phyloP scores from a whole-genome alignment of 1,284 basidiomycete genomes.

The Fomitopsis betulina region DNA sequence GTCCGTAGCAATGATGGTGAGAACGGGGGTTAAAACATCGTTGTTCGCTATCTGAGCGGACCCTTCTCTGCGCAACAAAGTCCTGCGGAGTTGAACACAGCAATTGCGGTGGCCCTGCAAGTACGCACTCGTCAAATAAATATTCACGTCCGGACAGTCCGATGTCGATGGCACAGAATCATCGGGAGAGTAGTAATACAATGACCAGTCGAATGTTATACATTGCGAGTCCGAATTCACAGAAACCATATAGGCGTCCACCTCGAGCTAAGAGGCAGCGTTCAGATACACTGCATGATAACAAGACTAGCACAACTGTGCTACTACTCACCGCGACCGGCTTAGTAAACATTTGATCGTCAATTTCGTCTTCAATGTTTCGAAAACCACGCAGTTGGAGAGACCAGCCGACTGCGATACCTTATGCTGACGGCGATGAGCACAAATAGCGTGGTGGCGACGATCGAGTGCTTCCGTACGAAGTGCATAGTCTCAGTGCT shows the following conservation, averaged over 20 bases:
- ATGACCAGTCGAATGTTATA: constrained; percentile 18
- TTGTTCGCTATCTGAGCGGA: constrained; percentile 7
- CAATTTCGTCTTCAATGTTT: neutral
- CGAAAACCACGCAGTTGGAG: neutral
- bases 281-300: no score
- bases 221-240: constrained; percentile 13
- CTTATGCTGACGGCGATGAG: neutral
- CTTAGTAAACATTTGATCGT: no score
- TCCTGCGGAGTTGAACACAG: constrained; percentile 2
- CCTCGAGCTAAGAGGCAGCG: constrained; percentile 3
- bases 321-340: neutral
- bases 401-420: constrained; percentile 3
- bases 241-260: constrained; percentile 15
- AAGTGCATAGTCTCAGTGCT: neutral
- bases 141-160: constrained; percentile 15
- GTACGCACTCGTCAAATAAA: constrained; percentile 19
- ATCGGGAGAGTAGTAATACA: constrained; percentile 9
- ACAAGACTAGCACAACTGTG: neutral
- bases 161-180: neutral
- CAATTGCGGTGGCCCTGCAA: no score
- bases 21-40: constrained; percentile 12
- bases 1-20: constrained; percentile 14
- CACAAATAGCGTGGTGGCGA: constrained; percentile 1
- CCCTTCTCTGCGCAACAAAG: constrained; percentile 8
- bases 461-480: constrained; percentile 1